Evolutionary conservation across 306 rosid genomes (phyloP), one percentile per base, ranked within the genome.

Genomic region (Ammopiptanthus mongolicus): DNA sequence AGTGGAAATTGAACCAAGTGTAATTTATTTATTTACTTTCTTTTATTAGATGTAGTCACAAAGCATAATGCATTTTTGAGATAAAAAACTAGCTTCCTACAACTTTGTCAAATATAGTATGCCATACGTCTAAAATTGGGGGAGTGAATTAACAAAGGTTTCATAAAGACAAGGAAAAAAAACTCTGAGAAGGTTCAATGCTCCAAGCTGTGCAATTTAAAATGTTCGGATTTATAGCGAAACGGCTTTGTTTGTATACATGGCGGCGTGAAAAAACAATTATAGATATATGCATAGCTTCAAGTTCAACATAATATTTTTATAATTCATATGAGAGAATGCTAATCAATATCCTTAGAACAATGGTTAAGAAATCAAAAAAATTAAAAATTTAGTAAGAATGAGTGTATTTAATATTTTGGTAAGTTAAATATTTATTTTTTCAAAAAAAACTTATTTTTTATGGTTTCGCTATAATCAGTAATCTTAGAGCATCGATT

Each of bases 171-270:
- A 12, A 47, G 57, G 55, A 55, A 79, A 37, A 17, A 63, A 8
- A 23, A 44, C 3, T 19, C 6, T 9, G 6, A 47, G 47, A 51
- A 75, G 72, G 72, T 31, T 62, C 74, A 70, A 37, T 44, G 77
- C 80, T 68, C 77, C 37, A 63, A 70, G 67, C 50, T 70, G 68
- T 22, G 9, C 14, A 80, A 12, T 62, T 33, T 44, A 8, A 56
- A 66, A 66, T 11, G 29, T 46, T 48, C 62, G 36, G 39, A 70
- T 19, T 69, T 70, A 2, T 9, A 17, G 8, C 17, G 25, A 36
- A 52, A 60, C 11, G 28, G 48, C 62, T 63, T 62, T 55, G 69
- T 33, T 31, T n/a, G 34, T 60, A 14, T 68, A 28, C 28, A 23
- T 73, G 42, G 48, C 29, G n/a, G 61, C n/a, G 36, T 2, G 28